Base-by-base conservation (phyloP, 169 alveolate genomes). In the Babesia bigemina region DNA sequence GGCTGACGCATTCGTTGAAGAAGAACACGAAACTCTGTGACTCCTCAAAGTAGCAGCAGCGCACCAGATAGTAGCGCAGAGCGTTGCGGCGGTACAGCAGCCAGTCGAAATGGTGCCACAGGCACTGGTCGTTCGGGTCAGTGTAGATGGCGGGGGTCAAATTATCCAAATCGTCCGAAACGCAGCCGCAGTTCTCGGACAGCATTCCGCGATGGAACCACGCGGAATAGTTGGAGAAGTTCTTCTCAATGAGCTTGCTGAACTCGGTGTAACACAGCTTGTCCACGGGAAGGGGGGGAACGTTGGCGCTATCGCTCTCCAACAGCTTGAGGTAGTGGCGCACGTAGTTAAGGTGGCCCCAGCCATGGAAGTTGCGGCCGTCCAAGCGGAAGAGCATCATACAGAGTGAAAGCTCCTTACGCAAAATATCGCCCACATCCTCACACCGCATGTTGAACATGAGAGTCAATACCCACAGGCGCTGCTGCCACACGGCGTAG, bases 291-390 rank as follows among this genome's bases (percentile, higher is more conserved):
- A 11, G 9, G 39, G 71, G 49, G 22, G 56, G 12, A 52, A 36
- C 58, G n/a, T 52, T 22, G 19, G 26, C 11, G 12, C 9, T 4
- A 6, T 55, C 36, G 22, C 44, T 19, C 55, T 50, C 70, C 70
- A 83, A 47, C 22, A 49, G 28, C 60, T 70, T 66, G 22, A 83
- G 42, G 39, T 83, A 81, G 45, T 81, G 88, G 14, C 53, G 26
- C 14, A 81, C 61, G 45, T 28, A 83, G 76, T 83, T 83, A 26
- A 66, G 49, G 55, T 83, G 74, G 62, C 82, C 63, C 90, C 90
- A 83, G 39, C 90, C 61, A 26, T 83, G 90, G 67, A 83, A 83
- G 56, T 83, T 83, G 13, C 90, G 84, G 33, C 86, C 90, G 48
- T 83, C 90, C 52, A 44, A 39, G 7, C 39, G n/a, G 39, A 83